These are phyloP conservation scores for Aspergillus tubingensis DNA, from an alignment of 2,329 filamentous ascomycete species.

Conservation along the genomic window DNA sequence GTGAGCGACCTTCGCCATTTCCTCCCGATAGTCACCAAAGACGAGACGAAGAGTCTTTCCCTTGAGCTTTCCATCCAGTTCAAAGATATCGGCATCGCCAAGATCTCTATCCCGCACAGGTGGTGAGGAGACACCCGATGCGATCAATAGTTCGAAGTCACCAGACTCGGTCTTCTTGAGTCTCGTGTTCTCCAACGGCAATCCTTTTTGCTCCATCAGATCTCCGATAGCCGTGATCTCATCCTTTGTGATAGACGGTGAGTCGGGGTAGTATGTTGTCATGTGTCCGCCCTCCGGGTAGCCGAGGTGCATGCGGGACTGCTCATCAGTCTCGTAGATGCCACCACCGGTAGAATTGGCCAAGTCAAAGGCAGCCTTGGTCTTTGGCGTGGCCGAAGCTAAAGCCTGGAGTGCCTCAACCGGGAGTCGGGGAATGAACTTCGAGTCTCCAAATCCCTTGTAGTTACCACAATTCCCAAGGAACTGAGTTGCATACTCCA, in stretches of 20 bases:
- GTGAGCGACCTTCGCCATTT: slow-evolving; percentile 69
- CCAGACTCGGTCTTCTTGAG: slow-evolving; percentile 66
- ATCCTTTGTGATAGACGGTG: slow-evolving; percentile 69
- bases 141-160: slow-evolving; percentile 72
- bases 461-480: slow-evolving; percentile 82
- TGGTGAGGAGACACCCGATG: slow-evolving; percentile 64
- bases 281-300: slow-evolving; percentile 74
- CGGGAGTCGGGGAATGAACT: slow-evolving; percentile 74
- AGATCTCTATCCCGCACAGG: slow-evolving; percentile 67
- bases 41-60: slow-evolving; percentile 71
- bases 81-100: slow-evolving; percentile 64
- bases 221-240: slow-evolving; percentile 74
- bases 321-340: slow-evolving; percentile 68
- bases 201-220: slow-evolving; percentile 70
- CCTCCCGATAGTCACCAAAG: slow-evolving; percentile 72
- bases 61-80: slow-evolving; percentile 61
- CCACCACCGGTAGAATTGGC: slow-evolving; percentile 61
- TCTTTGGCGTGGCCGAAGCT: slow-evolving; percentile 60
- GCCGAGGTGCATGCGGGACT: slow-evolving; percentile 71
- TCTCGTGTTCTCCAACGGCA: slow-evolving; percentile 75
- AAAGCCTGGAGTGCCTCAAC: slow-evolving; percentile 66
- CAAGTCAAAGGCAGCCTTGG: slow-evolving; percentile 65
- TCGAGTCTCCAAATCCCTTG: slow-evolving; percentile 83
- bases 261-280: slow-evolving; percentile 81
- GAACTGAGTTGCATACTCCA: slow-evolving; percentile 78